phyloP scores from a whole-genome alignment of 2,329 filamentous ascomycete species.

The Macrophomina pseudophaseolina region DNA sequence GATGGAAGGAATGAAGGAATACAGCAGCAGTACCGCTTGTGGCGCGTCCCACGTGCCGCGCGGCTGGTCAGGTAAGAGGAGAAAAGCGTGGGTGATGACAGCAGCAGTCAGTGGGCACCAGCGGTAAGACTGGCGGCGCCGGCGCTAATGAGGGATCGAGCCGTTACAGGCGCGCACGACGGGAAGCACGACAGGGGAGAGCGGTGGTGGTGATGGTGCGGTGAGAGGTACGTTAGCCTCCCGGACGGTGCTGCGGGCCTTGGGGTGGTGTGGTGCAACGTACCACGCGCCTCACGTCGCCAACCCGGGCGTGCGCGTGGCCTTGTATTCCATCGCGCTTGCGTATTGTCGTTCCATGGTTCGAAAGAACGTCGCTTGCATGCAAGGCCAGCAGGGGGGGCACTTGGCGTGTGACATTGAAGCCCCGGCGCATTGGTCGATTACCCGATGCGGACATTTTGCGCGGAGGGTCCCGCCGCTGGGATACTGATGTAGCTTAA shows the following conservation, averaged over 20 bases:
- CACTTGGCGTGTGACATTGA: background rate
- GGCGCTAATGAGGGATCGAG: background rate
- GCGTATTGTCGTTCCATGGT: background rate
- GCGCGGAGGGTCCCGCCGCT: background rate
- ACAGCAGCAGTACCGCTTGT: background rate
- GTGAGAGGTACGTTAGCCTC: background rate
- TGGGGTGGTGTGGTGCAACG: background rate
- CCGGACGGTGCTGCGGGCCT: background rate
- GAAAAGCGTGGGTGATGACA: background rate
- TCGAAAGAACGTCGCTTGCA: background rate
- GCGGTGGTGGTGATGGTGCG: background rate
- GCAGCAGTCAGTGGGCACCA: background rate
- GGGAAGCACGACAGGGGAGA: background rate
- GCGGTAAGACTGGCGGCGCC: no score
- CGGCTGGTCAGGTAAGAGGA: background rate
- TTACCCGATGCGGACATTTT: constrained; percentile 2
- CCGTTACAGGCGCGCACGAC: background rate
- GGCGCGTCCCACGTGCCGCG: constrained; percentile 9
- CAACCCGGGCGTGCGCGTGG: background rate
- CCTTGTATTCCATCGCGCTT: background rate
- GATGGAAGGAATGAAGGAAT: no score
- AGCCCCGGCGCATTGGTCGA: no score
- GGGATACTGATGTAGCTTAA: background rate
- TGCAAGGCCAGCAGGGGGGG: constrained; percentile 6
- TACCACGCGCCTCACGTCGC: background rate